Conservation (phyloP, 352 stramenopile genomes). For the Saprolegnia parasitica region DNA sequence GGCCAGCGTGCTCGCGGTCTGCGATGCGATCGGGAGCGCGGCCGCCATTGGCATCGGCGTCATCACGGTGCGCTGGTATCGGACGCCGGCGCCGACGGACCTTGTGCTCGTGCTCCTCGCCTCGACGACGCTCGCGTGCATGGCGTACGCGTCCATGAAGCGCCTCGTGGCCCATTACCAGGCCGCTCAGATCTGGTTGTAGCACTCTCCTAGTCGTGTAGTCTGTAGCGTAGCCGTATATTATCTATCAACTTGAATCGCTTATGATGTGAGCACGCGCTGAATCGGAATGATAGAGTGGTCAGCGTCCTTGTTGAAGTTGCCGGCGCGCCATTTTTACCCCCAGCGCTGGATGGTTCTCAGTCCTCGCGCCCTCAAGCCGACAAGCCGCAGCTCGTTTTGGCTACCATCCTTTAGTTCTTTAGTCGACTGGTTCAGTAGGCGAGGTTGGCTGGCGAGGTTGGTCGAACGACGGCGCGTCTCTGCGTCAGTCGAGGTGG, state of each 20-base stretch:
- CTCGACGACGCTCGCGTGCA: slow-evolving; percentile 7
- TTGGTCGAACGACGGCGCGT: no score
- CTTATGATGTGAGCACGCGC: no score
- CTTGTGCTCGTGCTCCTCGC: slow-evolving; percentile 16
- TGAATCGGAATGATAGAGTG: neutral
- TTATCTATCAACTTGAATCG: no score
- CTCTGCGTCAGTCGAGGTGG: no score
- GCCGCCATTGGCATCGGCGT: slow-evolving; percentile 4
- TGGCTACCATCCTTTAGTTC: no score
- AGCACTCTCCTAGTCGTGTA: neutral
- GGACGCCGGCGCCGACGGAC: neutral
- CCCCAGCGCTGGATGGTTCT: neutral
- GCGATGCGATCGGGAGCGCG: slow-evolving; percentile 4
- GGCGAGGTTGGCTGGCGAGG: no score
- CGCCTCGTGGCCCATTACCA: slow-evolving; percentile 4
- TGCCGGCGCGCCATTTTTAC: neutral
- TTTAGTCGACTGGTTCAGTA: no score
- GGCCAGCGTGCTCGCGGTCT: slow-evolving; percentile 1
- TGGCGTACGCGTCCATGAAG: slow-evolving; percentile 20
- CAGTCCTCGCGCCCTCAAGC: no score
- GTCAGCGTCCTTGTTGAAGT: neutral
- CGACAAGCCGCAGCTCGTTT: no score
- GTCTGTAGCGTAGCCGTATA: no score
- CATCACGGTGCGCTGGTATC: slow-evolving; percentile 7
- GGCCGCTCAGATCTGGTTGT: slow-evolving; percentile 7